These are phyloP conservation scores for Pleurozium schreberi DNA, from an alignment of 225 moss, liverwort and hornwort species.

Conservation along the genomic window DNA sequence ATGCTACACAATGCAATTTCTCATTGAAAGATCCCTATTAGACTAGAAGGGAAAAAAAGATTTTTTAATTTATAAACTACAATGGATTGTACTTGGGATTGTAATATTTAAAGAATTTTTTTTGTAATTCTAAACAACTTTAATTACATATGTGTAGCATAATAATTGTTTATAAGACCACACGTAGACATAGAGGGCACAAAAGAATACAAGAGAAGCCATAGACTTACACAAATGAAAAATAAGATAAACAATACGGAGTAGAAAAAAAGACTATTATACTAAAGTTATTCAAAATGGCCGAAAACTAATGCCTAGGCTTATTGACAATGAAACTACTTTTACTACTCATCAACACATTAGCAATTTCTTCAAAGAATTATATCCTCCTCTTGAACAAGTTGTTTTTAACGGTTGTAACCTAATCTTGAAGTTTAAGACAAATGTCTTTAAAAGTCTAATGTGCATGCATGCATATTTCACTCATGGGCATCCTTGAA, in stretches of 20 bases:
- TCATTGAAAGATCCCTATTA: not conserved
- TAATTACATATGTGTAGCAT: not conserved
- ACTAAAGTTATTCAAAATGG: not conserved
- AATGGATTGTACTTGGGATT: no score
- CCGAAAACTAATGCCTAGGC: no score
- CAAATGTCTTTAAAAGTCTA: not conserved
- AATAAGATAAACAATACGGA: not conserved
- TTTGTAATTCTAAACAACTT: not conserved
- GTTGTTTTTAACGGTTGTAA: not conserved
- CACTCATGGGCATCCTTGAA: not conserved
- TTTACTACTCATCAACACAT: not conserved
- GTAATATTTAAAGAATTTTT: no score
- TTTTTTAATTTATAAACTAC: not conserved
- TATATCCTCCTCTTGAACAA: not conserved
- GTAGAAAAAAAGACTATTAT: no score
- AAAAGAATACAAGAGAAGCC: not conserved
- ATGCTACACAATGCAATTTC: not conserved
- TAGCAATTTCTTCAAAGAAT: not conserved
- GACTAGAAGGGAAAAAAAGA: not conserved
- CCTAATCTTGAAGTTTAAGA: not conserved
- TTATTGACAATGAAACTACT: not conserved
- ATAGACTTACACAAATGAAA: not conserved
- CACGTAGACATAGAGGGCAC: not conserved
- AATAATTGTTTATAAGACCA: not conserved
- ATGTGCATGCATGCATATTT: not conserved